A percentile compares a stretch with the other conserved stretches of the same genome.
phyloP scores from a whole-genome alignment of 164 flowering plant species.

The Kingdonia uniflora region DNA sequence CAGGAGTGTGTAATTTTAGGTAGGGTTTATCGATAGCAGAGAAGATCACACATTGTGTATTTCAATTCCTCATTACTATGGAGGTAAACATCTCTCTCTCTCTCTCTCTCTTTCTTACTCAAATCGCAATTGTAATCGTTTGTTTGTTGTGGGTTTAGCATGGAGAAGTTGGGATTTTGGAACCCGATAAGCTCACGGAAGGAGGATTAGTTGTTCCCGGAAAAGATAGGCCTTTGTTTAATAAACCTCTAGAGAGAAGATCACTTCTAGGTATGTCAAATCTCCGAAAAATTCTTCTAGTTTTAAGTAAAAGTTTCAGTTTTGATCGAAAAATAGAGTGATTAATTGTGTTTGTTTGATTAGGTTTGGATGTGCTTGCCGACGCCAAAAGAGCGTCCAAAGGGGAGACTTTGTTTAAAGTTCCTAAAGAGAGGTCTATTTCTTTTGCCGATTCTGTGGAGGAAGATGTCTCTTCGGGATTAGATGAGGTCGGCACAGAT shows the following conservation, averaged over 20 bases:
- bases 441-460: constrained; percentile 44
- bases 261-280: constrained; percentile 76
- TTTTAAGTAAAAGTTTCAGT: background rate
- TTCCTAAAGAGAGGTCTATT: constrained; percentile 44
- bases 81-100: too few relatives aligned
- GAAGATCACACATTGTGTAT: too few relatives aligned
- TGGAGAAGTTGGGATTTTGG: constrained; percentile 18
- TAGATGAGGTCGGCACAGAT: constrained; percentile 29
- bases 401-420: constrained; percentile 48
- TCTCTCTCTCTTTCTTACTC: too few relatives aligned
- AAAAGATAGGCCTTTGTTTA: constrained; percentile 47
- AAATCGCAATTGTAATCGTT: too few relatives aligned
- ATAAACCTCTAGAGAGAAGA: constrained; percentile 45
- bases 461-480: constrained; percentile 50
- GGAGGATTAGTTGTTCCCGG: constrained; percentile 66
- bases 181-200: constrained; percentile 32
- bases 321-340: background rate
- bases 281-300: too few relatives aligned
- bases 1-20: too few relatives aligned
- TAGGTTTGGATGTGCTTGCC: constrained; percentile 70
- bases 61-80: too few relatives aligned
- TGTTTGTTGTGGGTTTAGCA: too few relatives aligned
- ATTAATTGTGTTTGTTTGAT: constrained; percentile 4
- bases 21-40: too few relatives aligned
- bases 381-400: constrained; percentile 48